Conservation (phyloP, 805 yeast genomes). For the Nakazawaea ambrosiae region DNA sequence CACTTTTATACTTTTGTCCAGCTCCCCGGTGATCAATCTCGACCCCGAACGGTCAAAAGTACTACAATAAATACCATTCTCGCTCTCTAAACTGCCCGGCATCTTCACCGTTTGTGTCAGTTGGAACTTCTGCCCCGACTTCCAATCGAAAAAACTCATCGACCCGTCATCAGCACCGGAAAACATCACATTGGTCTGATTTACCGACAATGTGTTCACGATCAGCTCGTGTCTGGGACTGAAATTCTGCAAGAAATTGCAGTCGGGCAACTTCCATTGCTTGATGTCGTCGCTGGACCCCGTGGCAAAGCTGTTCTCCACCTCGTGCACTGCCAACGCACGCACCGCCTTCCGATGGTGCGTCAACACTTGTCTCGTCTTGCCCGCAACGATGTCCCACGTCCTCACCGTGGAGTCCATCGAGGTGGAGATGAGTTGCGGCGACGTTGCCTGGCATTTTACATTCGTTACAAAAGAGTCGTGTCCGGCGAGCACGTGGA, state of each 20-base stretch:
- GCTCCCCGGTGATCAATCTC: slow-evolving; percentile 78
- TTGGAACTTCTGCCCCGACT: slow-evolving; percentile 59
- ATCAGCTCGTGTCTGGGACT: slow-evolving; percentile 40
- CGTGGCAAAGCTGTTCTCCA: slow-evolving; percentile 67
- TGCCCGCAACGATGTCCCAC: slow-evolving; percentile 89
- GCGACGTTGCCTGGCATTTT: slow-evolving; percentile 62
- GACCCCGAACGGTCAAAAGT: slow-evolving; percentile 75
- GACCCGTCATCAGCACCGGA: slow-evolving; percentile 84
- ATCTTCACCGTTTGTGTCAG: slow-evolving; percentile 42
- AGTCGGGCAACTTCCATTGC: slow-evolving; percentile 80
- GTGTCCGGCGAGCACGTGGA: slow-evolving; percentile 79
- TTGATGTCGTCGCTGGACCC: slow-evolving; percentile 77
- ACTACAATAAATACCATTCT: slow-evolving; percentile 61
- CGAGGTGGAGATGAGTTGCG: slow-evolving; percentile 79
- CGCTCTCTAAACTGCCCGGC: slow-evolving; percentile 68
- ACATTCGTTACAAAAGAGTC: slow-evolving; percentile 67
- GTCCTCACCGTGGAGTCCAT: slow-evolving; percentile 78
- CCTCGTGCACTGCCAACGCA: slow-evolving; percentile 60
- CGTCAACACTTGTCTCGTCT: slow-evolving; percentile 63
- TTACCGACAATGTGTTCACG: slow-evolving; percentile 62
- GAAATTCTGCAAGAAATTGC: slow-evolving; percentile 49
- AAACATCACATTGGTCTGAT: slow-evolving; percentile 55
- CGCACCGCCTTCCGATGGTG: slow-evolving; percentile 83
- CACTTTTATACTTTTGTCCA: slow-evolving; percentile 79
- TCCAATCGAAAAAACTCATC: slow-evolving; percentile 73